A percentile compares a stretch with the other conserved stretches of the same genome.
phyloP scores from a whole-genome alignment of 2,329 filamentous ascomycete genomes.

The Sporothrix inflata region DNA sequence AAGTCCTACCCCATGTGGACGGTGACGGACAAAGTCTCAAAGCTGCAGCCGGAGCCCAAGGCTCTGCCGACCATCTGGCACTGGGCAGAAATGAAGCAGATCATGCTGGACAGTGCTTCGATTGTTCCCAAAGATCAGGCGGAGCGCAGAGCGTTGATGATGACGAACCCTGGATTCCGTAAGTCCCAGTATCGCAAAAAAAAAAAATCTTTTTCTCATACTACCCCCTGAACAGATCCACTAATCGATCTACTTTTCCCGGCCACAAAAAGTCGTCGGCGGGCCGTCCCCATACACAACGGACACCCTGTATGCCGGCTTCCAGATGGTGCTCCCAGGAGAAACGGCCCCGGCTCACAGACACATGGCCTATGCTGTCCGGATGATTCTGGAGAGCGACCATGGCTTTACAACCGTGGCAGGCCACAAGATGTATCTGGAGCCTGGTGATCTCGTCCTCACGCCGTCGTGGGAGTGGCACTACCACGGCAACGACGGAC shows the following conservation, averaged over 20 bases:
- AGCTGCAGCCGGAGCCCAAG: constrained; percentile 13
- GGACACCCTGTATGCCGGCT: constrained; percentile 60
- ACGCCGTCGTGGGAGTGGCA: constrained; percentile 64
- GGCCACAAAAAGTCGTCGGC: not conserved
- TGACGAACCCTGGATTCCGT: constrained; percentile 38
- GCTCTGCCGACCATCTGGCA: constrained; percentile 33
- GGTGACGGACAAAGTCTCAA: constrained; percentile 18
- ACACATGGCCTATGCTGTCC: constrained; percentile 59
- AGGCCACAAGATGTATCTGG: constrained; percentile 55
- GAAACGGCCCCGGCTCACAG: constrained; percentile 60
- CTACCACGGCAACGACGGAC: constrained; percentile 62
- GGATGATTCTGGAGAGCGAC: constrained; percentile 61
- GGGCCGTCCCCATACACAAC: constrained; percentile 54
- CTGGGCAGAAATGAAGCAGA: constrained; percentile 37
- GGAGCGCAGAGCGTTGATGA: constrained; percentile 40
- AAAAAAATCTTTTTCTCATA: constrained; percentile 10
- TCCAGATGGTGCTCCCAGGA: constrained; percentile 60
- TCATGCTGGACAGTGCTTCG: constrained; percentile 37
- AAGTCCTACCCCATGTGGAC: constrained; percentile 24
- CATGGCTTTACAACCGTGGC: constrained; percentile 62
- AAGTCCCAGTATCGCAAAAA: no score
- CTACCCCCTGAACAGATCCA: not conserved
- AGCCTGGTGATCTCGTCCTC: constrained; percentile 58
- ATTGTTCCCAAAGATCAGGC: constrained; percentile 38
- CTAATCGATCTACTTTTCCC: not conserved